Evolutionary conservation across 1,284 basidiomycete species (phyloP), one percentile per base, ranked within the genome.

Genomic region (Termitomyces sp.): DNA sequence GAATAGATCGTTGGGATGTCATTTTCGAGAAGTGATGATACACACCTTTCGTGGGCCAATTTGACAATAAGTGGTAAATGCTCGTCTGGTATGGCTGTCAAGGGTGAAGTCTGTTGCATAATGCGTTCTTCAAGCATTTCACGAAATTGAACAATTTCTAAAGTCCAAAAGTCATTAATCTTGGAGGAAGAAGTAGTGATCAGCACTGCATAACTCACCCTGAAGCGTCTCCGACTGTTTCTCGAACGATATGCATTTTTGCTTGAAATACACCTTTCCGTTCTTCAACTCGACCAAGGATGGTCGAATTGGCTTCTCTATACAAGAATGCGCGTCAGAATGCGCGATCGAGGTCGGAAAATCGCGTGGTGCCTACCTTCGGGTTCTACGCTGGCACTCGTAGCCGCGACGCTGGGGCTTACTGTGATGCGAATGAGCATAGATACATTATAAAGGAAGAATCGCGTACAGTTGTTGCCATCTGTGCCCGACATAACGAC

Each of bases 211-310:
- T 46, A 28, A 66, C 80, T 51, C 54, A 87, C 91, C 90, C 76
- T 87, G 84, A 64, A 94, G 78, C 5, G 89, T 90, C 62, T 91
- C 87, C 28, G 86, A 87, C 60, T 84, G 78, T 63, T 88, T 86
- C 64, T 91, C 84, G 52, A 89, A 81, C 0, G 83, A 80, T 39
- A 89, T 63, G 2, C 78, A 71, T 67, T 90, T 93, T 73, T 95
- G 92, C 67, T 80, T 90, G 62, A 92, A 81, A 3, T 82, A 60
- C 0, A 91, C 77, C 65, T 86, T 93, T 31, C 87, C 87, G 64
- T 86, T 87, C 72, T 79, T 88, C 16, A 90, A 62, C 55, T 89
- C 87, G 7, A 77, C 79, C 14, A 84, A 66, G 4, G 69, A 56
- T 0, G 67, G 54, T 61, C 73, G 79, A 40, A 69, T 68, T 30